These are phyloP conservation scores for Solanum appendiculatum DNA, from an alignment of 257 asterid genomes.

Conservation along the genomic window DNA sequence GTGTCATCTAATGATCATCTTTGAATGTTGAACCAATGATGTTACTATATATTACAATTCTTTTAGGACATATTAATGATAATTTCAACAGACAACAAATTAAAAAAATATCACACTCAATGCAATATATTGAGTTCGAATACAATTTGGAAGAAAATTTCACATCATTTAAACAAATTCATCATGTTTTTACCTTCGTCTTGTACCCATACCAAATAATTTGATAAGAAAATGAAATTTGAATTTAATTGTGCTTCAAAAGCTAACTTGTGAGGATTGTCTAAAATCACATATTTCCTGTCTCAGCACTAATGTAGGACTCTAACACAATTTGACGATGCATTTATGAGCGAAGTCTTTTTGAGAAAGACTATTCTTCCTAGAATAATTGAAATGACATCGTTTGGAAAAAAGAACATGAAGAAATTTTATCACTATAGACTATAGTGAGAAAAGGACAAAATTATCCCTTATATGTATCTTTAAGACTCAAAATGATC, in stretches of 20 bases:
- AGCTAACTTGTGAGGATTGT: neutral
- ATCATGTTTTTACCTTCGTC: neutral
- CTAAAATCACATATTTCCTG: too few species aligned
- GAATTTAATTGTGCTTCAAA: neutral
- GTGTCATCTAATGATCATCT: neutral
- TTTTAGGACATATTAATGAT: neutral
- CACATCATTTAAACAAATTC: neutral
- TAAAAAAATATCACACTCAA: neutral
- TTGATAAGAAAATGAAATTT: neutral
- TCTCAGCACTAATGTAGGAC: too few species aligned
- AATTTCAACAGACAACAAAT: neutral
- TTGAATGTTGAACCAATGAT: neutral
- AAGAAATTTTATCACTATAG: neutral
- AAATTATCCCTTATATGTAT: too few species aligned
- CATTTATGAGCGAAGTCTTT: neutral
- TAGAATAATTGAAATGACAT: neutral
- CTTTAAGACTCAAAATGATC: too few species aligned
- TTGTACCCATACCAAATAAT: too few species aligned
- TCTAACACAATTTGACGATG: neutral
- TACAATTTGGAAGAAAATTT: neutral
- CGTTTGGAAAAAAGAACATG: neutral
- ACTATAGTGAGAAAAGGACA: too few species aligned
- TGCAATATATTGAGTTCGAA: neutral
- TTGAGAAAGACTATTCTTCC: neutral
- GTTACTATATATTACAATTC: neutral